Conservation (phyloP, 192 early-diverging fungal species). For the Endogone sp. region DNA sequence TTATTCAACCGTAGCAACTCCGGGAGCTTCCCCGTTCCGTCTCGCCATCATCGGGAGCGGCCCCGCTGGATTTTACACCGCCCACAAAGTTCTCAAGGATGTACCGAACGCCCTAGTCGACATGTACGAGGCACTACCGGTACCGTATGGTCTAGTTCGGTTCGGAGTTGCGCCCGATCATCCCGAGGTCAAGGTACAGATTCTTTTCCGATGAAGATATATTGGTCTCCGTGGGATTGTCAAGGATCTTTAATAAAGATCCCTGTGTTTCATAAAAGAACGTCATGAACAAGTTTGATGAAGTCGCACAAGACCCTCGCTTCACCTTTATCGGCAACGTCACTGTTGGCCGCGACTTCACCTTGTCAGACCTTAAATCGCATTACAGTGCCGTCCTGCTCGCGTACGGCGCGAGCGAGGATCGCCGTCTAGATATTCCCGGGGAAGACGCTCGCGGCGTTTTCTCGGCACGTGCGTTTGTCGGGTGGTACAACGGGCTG, state of each 20-base stretch:
- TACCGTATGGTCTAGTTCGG: constrained; percentile 87
- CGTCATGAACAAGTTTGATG: constrained; percentile 82
- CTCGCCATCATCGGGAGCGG: constrained; percentile 76
- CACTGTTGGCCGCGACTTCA: constrained; percentile 47
- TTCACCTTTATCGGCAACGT: constrained; percentile 86
- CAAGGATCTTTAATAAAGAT: too few species aligned
- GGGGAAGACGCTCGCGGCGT: constrained; percentile 66
- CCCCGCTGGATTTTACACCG: constrained; percentile 90
- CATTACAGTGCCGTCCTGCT: constrained; percentile 78
- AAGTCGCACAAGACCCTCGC: constrained; percentile 61
- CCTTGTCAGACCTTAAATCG: constrained; percentile 45
- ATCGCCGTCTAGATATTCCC: constrained; percentile 63
- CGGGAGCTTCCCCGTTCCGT: constrained; percentile 38
- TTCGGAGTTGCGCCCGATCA: constrained; percentile 98
- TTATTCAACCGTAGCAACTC: background rate
- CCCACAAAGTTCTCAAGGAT: constrained; percentile 70
- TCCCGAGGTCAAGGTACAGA: constrained; percentile 86
- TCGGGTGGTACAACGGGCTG: constrained; percentile 94
- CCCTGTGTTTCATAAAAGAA: constrained; percentile 50
- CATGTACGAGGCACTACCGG: constrained; percentile 80
- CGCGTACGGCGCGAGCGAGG: constrained; percentile 80
- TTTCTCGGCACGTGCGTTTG: constrained; percentile 78
- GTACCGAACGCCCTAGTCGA: constrained; percentile 56
- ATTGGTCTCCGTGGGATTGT: background rate
- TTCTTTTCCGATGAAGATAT: background rate